Conservation (phyloP, 1,139 yeast genomes). For the Blastobotrys elegans region DNA sequence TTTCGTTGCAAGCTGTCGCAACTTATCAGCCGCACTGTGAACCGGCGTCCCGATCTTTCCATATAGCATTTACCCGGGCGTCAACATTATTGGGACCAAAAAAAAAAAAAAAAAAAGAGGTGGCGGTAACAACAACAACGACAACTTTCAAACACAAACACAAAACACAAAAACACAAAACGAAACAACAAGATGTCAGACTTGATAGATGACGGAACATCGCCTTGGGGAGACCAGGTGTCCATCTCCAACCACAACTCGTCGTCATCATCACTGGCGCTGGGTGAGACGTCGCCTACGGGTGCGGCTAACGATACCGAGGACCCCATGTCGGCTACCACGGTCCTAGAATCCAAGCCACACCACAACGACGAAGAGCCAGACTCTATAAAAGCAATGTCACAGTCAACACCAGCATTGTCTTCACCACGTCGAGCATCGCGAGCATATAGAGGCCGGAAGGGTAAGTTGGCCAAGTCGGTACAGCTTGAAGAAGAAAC, state of each 20-base stretch:
- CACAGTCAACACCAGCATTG: conserved; percentile 11
- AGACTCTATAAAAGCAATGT: conserved; percentile 7
- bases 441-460: conserved; percentile 14
- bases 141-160: background rate
- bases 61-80: too few relatives aligned
- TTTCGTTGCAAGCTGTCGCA: too few relatives aligned
- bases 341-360: background rate
- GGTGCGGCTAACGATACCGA: background rate
- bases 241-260: conserved; percentile 24
- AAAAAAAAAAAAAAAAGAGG: too few relatives aligned
- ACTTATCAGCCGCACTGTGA: too few relatives aligned
- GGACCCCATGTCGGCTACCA: conserved; percentile 6
- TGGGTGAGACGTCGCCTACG: conserved; percentile 11
- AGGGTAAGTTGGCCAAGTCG: conserved; percentile 17
- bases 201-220: conserved; percentile 14
- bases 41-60: too few relatives aligned
- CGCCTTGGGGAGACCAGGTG: conserved; percentile 29
- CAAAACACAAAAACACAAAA: background rate
- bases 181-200: conserved; percentile 11
- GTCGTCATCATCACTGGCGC: conserved; percentile 20
- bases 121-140: background rate
- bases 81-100: too few relatives aligned
- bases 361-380: conserved; percentile 4
- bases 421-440: conserved; percentile 10
- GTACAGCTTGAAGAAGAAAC: conserved; percentile 11